Base-by-base conservation (phyloP, 2,329 filamentous ascomycete species). In the Xylaria sp. region DNA sequence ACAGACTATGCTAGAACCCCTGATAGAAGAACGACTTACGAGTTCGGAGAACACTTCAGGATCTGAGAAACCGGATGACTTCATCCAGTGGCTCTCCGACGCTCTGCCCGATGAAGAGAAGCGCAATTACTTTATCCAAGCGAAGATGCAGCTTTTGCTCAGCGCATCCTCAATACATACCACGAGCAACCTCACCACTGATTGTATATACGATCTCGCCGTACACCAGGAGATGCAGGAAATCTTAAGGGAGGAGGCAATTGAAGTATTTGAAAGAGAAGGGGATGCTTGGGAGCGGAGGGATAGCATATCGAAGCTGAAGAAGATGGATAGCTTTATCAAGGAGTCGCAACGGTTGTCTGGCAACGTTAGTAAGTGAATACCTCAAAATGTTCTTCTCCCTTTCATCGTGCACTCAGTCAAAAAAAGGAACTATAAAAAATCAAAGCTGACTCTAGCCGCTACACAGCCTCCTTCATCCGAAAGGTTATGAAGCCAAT, bases 151-250 rank as follows among this genome's bases (percentile, higher is more conserved):
- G 72, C 77, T 86, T 3, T 74, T 77, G 0, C 70, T 86, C 9
- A 81, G 78, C 46, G 83, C 86, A 60, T 84, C 84, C 0, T 82
- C 85, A 1, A 86, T 88, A 32, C 83, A 86, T 66, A 86, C 84
- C 0, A 87, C 84, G 0, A 81, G 82, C 0, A 73, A 83, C 53
- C 79, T 82, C 0, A 70, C 81, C 0, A 84, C 83, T 1, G 87
- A 80, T 66, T 83, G 82, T 5, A 80, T 90, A 56, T 87, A 85
- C 72, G 83, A 86, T 64, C 74, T 90, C 3, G 83, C 82, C 0
- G 80, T 83, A 7, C 77, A 80, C 70, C 86, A 85, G 0, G 83
- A 88, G 34, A 80, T 85, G 70, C 76, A 86, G 39, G 78, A 84
- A 5, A 81, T 83, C 12, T 76, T 89, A 1, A 83, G 87, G 1